Evolutionary conservation across 352 stramenopile genomes (phyloP).

Genomic region (Pythium folliculosum): DNA sequence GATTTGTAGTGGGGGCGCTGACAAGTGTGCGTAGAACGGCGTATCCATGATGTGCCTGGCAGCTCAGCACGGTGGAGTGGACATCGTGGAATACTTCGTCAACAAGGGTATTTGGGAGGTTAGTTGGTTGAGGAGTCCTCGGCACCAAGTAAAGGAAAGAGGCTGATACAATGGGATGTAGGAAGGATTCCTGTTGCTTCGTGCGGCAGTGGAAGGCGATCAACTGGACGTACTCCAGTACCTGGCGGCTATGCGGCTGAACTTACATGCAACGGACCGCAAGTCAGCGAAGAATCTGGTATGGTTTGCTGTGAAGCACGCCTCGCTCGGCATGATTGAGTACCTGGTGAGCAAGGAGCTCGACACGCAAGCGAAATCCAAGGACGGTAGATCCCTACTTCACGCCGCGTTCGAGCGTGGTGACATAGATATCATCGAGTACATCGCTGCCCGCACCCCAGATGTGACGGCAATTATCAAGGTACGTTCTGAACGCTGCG

Average conservation of each 20-base stretch:
- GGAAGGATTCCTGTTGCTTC: slow-evolving; percentile 13
- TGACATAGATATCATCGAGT: slow-evolving; percentile 8
- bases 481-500: background rate
- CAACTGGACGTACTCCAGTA: slow-evolving; percentile 15
- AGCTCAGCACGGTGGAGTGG: slow-evolving; percentile 1
- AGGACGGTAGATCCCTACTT: slow-evolving; percentile 5
- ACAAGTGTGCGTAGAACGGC: background rate
- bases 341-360: slow-evolving; percentile 9
- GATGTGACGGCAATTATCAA: background rate
- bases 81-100: slow-evolving; percentile 21
- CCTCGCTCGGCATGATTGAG: background rate
- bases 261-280: slow-evolving; percentile 16
- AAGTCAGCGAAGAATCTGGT: slow-evolving; percentile 3
- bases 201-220: slow-evolving; percentile 17
- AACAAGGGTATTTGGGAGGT: slow-evolving; percentile 19
- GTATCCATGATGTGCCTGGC: slow-evolving; percentile 22
- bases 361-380: background rate
- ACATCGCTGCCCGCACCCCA: background rate
- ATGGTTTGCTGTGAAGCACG: slow-evolving; percentile 2
- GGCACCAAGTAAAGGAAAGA: no score
- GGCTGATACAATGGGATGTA: slow-evolving; percentile 1
- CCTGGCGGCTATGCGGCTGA: slow-evolving; percentile 11
- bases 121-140: background rate
- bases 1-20: background rate
- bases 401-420: slow-evolving; percentile 11